phyloP scores from a whole-genome alignment of 805 yeast species.

The Pichia heedii region DNA sequence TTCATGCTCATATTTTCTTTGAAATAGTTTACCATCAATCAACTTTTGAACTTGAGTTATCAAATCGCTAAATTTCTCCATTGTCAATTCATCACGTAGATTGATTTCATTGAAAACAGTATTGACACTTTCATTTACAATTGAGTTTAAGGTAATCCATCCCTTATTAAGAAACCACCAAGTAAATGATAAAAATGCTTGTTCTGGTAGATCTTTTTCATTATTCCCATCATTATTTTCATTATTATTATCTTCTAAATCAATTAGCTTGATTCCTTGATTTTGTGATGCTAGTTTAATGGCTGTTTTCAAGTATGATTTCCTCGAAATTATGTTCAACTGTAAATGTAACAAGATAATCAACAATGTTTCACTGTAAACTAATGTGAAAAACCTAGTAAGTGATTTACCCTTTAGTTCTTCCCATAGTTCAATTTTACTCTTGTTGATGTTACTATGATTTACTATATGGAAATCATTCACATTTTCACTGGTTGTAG shows the following conservation, averaged over 20 bases:
- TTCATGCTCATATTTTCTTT: neutral
- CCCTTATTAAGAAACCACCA: constrained; percentile 95
- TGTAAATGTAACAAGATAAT: constrained; percentile 78
- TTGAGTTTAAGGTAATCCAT: constrained; percentile 49
- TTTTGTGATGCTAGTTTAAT: constrained; percentile 52
- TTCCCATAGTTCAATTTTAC: constrained; percentile 73
- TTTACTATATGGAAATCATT: neutral
- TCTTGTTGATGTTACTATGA: constrained; percentile 10
- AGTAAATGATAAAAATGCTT: constrained; percentile 74
- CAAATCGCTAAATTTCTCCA: constrained; percentile 47
- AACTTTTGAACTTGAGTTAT: constrained; percentile 31
- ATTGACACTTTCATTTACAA: constrained; percentile 48
- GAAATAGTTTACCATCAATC: constrained; percentile 11
- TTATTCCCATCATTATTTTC: constrained; percentile 24
- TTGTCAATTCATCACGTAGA: constrained; percentile 63
- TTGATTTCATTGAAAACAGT: constrained; percentile 53
- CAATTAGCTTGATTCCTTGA: constrained; percentile 24
- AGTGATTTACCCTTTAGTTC: constrained; percentile 68
- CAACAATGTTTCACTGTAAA: constrained; percentile 60
- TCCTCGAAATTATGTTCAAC: constrained; percentile 78
- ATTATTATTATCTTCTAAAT: constrained; percentile 17
- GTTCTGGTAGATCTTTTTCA: constrained; percentile 47
- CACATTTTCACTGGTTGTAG: constrained; percentile 10
- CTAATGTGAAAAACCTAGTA: constrained; percentile 60
- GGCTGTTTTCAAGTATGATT: constrained; percentile 75